A percentile compares a stretch with the other conserved stretches of the same genome.
Conservation (phyloP, 1,139 yeast genomes). For the Lodderomyces elongisporus region DNA sequence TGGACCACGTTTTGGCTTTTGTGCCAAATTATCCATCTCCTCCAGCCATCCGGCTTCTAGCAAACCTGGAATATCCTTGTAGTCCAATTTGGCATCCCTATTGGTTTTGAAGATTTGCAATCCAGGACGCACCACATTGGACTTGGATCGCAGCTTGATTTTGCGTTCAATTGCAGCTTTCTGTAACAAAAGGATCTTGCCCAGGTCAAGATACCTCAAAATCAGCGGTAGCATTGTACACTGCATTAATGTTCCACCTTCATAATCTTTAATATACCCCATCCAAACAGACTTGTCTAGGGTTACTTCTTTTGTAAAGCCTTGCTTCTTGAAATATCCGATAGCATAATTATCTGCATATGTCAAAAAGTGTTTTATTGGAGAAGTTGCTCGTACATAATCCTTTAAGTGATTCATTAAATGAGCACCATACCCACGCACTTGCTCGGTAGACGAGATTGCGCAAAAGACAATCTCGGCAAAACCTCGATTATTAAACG, state of each 20-base stretch:
- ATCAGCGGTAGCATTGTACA: slow-evolving; percentile 88
- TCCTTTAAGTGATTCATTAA: slow-evolving; percentile 96
- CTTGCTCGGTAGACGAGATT: slow-evolving; percentile 94
- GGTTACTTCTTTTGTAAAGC: slow-evolving; percentile 91
- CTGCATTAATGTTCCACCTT: slow-evolving; percentile 98
- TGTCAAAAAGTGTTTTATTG: slow-evolving; percentile 81
- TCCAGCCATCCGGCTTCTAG: slow-evolving; percentile 97
- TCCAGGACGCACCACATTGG: slow-evolving; percentile 81
- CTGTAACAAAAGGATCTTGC: slow-evolving; percentile 77
- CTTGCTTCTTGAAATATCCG: slow-evolving; percentile 97
- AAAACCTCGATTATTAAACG: slow-evolving; percentile 83
- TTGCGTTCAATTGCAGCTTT: slow-evolving; percentile 88
- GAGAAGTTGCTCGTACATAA: slow-evolving; percentile 85
- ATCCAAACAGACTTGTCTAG: slow-evolving; percentile 86
- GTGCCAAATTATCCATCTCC: slow-evolving; percentile 95
- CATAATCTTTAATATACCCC: slow-evolving; percentile 98
- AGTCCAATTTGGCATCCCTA: slow-evolving; percentile 40
- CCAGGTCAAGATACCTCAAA: slow-evolving; percentile 77
- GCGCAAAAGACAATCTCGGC: slow-evolving; percentile 99
- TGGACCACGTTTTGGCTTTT: slow-evolving; percentile 90
- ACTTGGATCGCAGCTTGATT: slow-evolving; percentile 70
- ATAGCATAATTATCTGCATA: slow-evolving; percentile 99
- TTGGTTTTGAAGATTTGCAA: slow-evolving; percentile 62
- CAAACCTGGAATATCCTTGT: slow-evolving; percentile 80
- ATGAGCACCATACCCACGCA: slow-evolving; percentile 97